Conservation (phyloP, 805 yeast genomes). For the baker's yeast (Saccharomyces cerevisiae) region DNA sequence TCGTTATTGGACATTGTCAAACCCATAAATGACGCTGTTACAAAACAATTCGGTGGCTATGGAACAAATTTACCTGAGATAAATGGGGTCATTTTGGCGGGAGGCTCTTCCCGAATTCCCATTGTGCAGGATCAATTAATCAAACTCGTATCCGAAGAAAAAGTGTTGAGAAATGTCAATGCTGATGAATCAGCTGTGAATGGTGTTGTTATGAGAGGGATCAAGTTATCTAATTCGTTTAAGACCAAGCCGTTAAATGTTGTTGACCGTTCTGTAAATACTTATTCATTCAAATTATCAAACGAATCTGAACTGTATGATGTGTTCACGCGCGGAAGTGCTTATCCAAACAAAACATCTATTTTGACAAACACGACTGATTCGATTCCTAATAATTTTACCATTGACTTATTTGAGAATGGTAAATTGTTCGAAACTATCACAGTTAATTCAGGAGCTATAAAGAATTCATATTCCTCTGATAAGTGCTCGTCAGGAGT, state of each 20-base stretch:
- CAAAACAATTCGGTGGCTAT: slow-evolving; percentile 26
- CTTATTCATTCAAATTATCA: slow-evolving; percentile 34
- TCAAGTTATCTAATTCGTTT: slow-evolving; percentile 59
- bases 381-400: slow-evolving; percentile 25
- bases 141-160: slow-evolving; percentile 48
- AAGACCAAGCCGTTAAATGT: slow-evolving; percentile 50
- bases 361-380: slow-evolving; percentile 30
- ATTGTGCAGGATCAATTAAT: slow-evolving; percentile 59
- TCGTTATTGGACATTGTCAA: slow-evolving; percentile 38
- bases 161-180: slow-evolving; percentile 74
- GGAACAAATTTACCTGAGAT: slow-evolving; percentile 32
- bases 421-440: slow-evolving; percentile 13
- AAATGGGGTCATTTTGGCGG: slow-evolving; percentile 67
- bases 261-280: slow-evolving; percentile 45
- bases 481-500: slow-evolving; percentile 35
- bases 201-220: slow-evolving; percentile 83
- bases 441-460: slow-evolving; percentile 6
- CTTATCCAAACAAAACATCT: slow-evolving; percentile 26
- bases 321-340: slow-evolving; percentile 43
- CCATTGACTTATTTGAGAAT: slow-evolving; percentile 29
- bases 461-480: slow-evolving; percentile 30
- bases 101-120: slow-evolving; percentile 90
- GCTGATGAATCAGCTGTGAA: slow-evolving; percentile 92
- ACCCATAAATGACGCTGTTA: slow-evolving; percentile 50
- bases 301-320: slow-evolving; percentile 17